Percentiles rank a stretch among this genome's conserved stretches.
Conservation (phyloP, 208 protist genomes). For the Trypanosoma mega region DNA sequence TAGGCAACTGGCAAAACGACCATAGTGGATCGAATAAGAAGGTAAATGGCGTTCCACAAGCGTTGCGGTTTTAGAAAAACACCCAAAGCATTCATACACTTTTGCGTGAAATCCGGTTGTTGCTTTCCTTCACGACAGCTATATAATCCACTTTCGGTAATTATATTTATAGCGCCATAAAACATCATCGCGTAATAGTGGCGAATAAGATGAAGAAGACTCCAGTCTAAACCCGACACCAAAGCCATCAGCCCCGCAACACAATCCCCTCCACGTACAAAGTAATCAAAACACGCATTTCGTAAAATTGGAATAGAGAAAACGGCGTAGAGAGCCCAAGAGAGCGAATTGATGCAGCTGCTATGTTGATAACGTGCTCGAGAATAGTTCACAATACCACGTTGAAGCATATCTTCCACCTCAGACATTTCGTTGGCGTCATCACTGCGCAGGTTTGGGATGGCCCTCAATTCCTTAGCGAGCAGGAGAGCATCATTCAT, state of each 20-base stretch:
- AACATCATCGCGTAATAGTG: slow-evolving; percentile 91
- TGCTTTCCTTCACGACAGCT: slow-evolving; percentile 19
- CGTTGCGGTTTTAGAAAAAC: slow-evolving; percentile 66
- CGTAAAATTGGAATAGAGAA: slow-evolving; percentile 71
- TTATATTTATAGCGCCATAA: slow-evolving; percentile 45
- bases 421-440: slow-evolving; percentile 43
- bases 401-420: slow-evolving; percentile 63
- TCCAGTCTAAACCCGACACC: slow-evolving; percentile 75
- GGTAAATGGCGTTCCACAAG: slow-evolving; percentile 49
- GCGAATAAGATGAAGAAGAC: slow-evolving; percentile 55
- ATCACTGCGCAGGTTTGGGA: slow-evolving; percentile 38
- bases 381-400: slow-evolving; percentile 54
- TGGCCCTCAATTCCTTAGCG: slow-evolving; percentile 52
- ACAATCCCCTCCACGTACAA: slow-evolving; percentile 83
- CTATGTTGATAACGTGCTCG: slow-evolving; percentile 63
- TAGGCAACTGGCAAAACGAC: slow-evolving; percentile 58
- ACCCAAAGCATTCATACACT: slow-evolving; percentile 42
- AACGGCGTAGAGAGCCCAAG: slow-evolving; percentile 89
- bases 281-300: slow-evolving; percentile 91
- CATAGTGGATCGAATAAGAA: slow-evolving; percentile 55
- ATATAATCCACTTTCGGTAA: slow-evolving; percentile 46
- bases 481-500: slow-evolving; percentile 86
- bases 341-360: slow-evolving; percentile 91
- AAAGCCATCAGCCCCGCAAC: slow-evolving; percentile 83
- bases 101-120: slow-evolving; percentile 19